Evolutionary conservation across 306 rosid genomes (phyloP), one percentile per base, ranked within the genome.

Genomic region (Prosopis cineraria): DNA sequence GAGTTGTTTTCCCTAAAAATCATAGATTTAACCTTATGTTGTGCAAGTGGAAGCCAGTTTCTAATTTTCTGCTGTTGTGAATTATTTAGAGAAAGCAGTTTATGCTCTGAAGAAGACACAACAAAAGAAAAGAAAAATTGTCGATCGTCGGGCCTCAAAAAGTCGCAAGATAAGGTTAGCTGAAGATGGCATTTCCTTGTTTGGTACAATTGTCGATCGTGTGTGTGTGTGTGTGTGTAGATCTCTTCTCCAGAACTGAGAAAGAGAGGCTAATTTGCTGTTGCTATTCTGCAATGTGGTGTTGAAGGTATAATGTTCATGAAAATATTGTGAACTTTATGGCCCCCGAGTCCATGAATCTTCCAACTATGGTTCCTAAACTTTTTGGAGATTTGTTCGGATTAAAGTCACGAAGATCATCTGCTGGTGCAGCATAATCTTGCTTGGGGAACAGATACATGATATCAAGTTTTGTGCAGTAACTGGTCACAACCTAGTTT

Each of bases 121-220:
- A 78, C 79, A 87, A 7, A 94, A 94, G 88, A 94, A 94, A 87
- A 82, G 97, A 77, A 94, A 94, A 81, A 82, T 89, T 11, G 97
- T 94, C 0, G 97, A 94, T 78, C 90, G 97, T 25, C 94, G 95
- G 4, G 98, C 97, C 53, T 92, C 97, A 11, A 94, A 92, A 89
- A 86, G 93, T 82, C 96, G 98, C 36, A 94, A 94, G 88, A 92
- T 94, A 85, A 89, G 97, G 98, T 94, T 31, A 86, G 66, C 11
- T 10, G 36, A 53, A 53, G 34, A 55, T 20, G 40, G 1, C 27
- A 13, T 33, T 55, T 30, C 66, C 41, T 64, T 63, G 25, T 24
- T 69, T 29, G 24, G 14, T 13, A n/a, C 24, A 13, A 19, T 52
- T 22, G 36, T 73, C 41, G 20, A n/a, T n/a, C 4, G 10, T 5